phyloP scores from a whole-genome alignment of 1,139 yeast species.

The Debaryomyces coudertii region DNA sequence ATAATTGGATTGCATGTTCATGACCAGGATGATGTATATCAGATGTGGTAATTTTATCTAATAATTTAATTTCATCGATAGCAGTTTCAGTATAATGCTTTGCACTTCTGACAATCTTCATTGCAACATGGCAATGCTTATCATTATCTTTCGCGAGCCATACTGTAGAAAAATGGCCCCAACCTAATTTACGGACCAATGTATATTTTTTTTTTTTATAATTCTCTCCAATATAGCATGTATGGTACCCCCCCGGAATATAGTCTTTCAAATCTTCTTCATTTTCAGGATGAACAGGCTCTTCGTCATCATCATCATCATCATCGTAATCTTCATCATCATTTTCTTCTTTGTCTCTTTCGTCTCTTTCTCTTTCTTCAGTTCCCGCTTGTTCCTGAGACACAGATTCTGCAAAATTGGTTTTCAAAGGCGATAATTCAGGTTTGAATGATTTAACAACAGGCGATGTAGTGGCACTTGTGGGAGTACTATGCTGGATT shows the following conservation, averaged over 20 bases:
- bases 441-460: constrained; percentile 38
- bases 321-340: constrained; percentile 50
- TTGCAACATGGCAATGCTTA: constrained; percentile 69
- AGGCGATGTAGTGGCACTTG: constrained; percentile 31
- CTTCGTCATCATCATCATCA: constrained; percentile 39
- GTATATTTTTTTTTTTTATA: constrained; percentile 64
- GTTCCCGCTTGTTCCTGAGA: constrained; percentile 6
- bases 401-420: constrained; percentile 29
- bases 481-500: constrained; percentile 30
- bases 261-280: constrained; percentile 77
- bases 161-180: constrained; percentile 57
- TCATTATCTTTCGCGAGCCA: constrained; percentile 59
- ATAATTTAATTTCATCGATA: constrained; percentile 70
- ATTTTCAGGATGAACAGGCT: constrained; percentile 47
- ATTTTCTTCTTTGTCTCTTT: constrained; percentile 21
- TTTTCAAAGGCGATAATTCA: constrained; percentile 39
- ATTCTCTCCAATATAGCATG: constrained; percentile 74
- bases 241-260: constrained; percentile 84
- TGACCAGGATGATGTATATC: constrained; percentile 67
- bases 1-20: constrained; percentile 61
- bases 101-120: constrained; percentile 81
- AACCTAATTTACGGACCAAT: constrained; percentile 69
- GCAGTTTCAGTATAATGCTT: constrained; percentile 83
- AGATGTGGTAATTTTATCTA: constrained; percentile 49
- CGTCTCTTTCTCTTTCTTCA: constrained; percentile 7